phyloP scores from a whole-genome alignment of 2,329 filamentous ascomycete species.

The Fusarium anguioides region DNA sequence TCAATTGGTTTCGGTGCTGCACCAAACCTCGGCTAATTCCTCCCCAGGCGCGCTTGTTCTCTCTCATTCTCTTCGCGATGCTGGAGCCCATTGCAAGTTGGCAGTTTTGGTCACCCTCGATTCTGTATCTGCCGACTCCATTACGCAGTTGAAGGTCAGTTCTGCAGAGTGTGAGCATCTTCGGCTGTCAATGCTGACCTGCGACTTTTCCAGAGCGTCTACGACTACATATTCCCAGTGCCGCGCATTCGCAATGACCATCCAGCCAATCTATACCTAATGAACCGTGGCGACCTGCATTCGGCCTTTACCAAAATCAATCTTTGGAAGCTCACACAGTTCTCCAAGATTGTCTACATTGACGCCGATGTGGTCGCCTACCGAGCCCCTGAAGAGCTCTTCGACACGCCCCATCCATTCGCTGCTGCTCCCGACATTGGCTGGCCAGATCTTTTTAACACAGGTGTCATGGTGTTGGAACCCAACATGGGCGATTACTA shows the following conservation, averaged over 20 bases:
- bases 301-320: slow-evolving; percentile 97
- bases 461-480: slow-evolving; percentile 91
- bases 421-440: slow-evolving; percentile 91
- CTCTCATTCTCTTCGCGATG: slow-evolving; percentile 93
- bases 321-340: slow-evolving; percentile 91
- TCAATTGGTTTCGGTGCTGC: slow-evolving; percentile 30
- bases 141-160: slow-evolving; percentile 80
- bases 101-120: slow-evolving; percentile 86
- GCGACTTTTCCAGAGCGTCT: slow-evolving; percentile 70
- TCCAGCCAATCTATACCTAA: slow-evolving; percentile 86
- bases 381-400: slow-evolving; percentile 91
- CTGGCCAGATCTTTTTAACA: slow-evolving; percentile 98
- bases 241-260: slow-evolving; percentile 79
- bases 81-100: slow-evolving; percentile 79
- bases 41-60: slow-evolving; percentile 85
- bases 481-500: slow-evolving; percentile 91
- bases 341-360: slow-evolving; percentile 91
- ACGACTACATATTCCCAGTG: slow-evolving; percentile 89
- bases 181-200: slow-evolving; percentile 10
- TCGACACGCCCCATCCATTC: slow-evolving; percentile 70
- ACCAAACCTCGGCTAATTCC: slow-evolving; percentile 17
- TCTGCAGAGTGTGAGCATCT: not conserved
- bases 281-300: slow-evolving; percentile 90
- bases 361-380: slow-evolving; percentile 95
- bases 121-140: slow-evolving; percentile 77